Conservation (phyloP, 768 basidiomycete genomes). For the Collybia sp. region DNA sequence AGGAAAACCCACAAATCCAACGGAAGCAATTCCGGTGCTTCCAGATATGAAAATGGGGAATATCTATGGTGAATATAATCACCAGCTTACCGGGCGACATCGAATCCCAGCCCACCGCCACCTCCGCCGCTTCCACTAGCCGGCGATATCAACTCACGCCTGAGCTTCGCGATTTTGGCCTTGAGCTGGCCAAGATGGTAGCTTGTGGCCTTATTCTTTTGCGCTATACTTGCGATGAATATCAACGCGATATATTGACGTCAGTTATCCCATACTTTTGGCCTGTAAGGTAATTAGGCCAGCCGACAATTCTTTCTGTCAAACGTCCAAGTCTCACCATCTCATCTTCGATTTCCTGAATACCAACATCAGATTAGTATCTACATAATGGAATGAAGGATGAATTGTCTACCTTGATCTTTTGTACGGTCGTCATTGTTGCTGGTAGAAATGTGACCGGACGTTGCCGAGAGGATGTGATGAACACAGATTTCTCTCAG, state of each 20-base stretch:
- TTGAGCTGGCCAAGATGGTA: slow-evolving; percentile 96
- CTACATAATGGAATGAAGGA: too few relatives aligned
- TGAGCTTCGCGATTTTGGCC: slow-evolving; percentile 96
- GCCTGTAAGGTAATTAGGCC: slow-evolving; percentile 43
- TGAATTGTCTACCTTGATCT: slow-evolving; percentile 61
- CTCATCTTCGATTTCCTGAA: slow-evolving; percentile 92
- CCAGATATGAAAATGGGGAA: not conserved
- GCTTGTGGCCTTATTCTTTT: slow-evolving; percentile 95
- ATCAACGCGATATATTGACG: slow-evolving; percentile 2
- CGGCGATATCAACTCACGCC: slow-evolving; percentile 86
- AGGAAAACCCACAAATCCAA: slow-evolving; percentile 89
- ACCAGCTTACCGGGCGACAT: slow-evolving; percentile 63
- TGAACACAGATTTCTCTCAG: slow-evolving; percentile 11
- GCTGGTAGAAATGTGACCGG: slow-evolving; percentile 25
- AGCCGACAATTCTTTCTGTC: not conserved
- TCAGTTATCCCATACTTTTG: slow-evolving; percentile 58
- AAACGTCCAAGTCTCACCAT: slow-evolving; percentile 55
- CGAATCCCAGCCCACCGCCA: slow-evolving; percentile 88
- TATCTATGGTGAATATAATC: too few relatives aligned
- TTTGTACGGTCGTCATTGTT: slow-evolving; percentile 87
- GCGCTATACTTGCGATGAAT: slow-evolving; percentile 47
- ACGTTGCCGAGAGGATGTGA: slow-evolving; percentile 26
- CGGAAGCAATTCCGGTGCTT: slow-evolving; percentile 94
- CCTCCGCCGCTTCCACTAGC: slow-evolving; percentile 78
- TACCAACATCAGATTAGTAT: not conserved